Base-by-base conservation (phyloP, 1,284 basidiomycete species). In the Cutaneotrichosporon sp. region DNA sequence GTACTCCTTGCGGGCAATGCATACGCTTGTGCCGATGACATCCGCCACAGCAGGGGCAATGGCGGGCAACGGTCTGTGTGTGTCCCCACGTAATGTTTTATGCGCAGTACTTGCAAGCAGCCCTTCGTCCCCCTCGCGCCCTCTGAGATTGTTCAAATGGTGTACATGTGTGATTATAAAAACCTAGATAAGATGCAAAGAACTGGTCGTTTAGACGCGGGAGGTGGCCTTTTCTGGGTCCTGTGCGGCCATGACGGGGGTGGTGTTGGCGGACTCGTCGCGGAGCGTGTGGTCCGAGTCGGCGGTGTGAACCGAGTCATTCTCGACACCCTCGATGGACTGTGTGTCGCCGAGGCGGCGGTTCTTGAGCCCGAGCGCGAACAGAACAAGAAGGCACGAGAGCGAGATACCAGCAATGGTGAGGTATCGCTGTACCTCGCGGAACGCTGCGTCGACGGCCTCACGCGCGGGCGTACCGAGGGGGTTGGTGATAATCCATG, bases 331-430 rank as follows among this genome's bases (percentile, higher is more conserved):
- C 18, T 55, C 57, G 20, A 63, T 47, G 18, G 53, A 63, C 49
- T 74, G 72, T 46, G 63, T 56, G 47, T 69, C 66, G 18, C 61
- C 62, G n/a, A 74, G 55, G 15, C 48, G 37, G 15, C 61, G 61
- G 57, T 74, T 64, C 35, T 54, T 54, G 22, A 73, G 57, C 12
- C 55, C 41, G 4, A 70, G 35, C 0, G 61, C 52, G 23, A 61
- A 60, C 17, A 56, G 12, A 34, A 74, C 46, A 36, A 73, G 43
- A 2, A 67, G 49, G 4, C 56, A 41, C 5, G 58, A 60, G 30
- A 73, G 45, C 40, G 64, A 69, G 46, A 75, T 63, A 50, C 72
- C 73, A 2, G 66, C 62, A 44, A 70, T 70, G 48, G 64, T 67
- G 20, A 73, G 59, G 22, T 64, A 57, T 30, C 61, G 49, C 61